Evolutionary conservation across 805 yeast genomes (phyloP).

Genomic region (Sugiyamaella qingdaonensis): DNA sequence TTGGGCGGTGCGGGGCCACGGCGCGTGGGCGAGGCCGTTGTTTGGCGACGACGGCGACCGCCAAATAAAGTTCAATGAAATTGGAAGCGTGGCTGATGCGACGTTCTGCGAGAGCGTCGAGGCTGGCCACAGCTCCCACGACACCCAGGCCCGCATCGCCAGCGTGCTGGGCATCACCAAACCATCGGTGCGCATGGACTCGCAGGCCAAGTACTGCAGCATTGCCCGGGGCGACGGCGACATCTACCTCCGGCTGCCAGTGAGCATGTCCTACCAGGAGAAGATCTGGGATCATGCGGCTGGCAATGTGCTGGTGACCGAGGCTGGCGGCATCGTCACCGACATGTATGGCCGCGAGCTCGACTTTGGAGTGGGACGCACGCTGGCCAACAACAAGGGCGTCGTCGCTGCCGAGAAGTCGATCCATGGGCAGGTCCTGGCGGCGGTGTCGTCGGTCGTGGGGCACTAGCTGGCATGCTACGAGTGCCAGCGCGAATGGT

Average conservation of each 20-base stretch:
- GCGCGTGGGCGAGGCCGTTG: constrained; percentile 54
- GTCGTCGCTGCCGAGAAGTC: constrained; percentile 74
- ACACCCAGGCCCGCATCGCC: constrained; percentile 75
- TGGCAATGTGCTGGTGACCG: constrained; percentile 79
- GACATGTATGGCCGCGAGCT: constrained; percentile 73
- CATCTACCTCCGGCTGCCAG: constrained; percentile 84
- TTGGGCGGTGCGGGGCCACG: constrained; percentile 63
- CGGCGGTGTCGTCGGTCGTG: constrained; percentile 27
- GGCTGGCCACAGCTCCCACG: constrained; percentile 90
- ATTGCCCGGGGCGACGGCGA: constrained; percentile 90
- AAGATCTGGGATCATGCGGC: constrained; percentile 99
- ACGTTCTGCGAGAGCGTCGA: constrained; percentile 92
- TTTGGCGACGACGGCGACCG: constrained; percentile 26
- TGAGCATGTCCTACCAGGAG: constrained; percentile 70
- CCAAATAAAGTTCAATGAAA: constrained; percentile 50
- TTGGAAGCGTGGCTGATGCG: constrained; percentile 42
- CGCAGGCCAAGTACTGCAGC: constrained; percentile 94
- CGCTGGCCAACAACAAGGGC: constrained; percentile 70
- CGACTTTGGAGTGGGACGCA: constrained; percentile 83
- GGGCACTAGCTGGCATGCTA: neutral
- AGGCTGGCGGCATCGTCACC: constrained; percentile 88
- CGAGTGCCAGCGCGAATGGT: neutral
- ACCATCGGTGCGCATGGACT: constrained; percentile 72
- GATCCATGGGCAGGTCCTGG: constrained; percentile 48
- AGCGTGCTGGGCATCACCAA: constrained; percentile 52